Evolutionary conservation across 2,329 filamentous ascomycete genomes (phyloP), one percentile per base, ranked within the genome.

Genomic region (Diplodia corticola): DNA sequence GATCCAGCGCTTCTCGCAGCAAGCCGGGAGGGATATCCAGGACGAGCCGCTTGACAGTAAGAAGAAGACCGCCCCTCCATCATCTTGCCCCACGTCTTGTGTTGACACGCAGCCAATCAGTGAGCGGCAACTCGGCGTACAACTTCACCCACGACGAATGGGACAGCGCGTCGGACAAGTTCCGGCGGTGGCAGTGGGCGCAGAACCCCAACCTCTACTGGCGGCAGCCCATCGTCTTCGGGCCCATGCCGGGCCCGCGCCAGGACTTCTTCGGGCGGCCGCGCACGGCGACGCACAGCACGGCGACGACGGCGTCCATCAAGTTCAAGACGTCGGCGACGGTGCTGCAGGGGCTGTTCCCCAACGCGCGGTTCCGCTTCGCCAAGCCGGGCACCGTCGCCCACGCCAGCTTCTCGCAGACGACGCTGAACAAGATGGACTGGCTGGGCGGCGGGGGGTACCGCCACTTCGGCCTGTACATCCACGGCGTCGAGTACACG

Each of bases 371-470:
- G 17, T 77, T 78, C 51, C 71, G 71, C 20, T 81, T 81, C 69
- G 73, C 70, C 0, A 73, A 70, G 2, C 71, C 78, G 0, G 79
- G 76, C 6, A 81, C 79, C 0, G 67, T 76, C 3, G 77, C 72
- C 6, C 76, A 75, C 37, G 80, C 80, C 0, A 78, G 74, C 12
- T 76, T 82, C 63, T 71, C 73, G 0, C 72, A 75, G 22, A 79
- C 78, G 1, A 77, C 78, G 22, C 72, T 82, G 1, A 69, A 70
- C 44, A 82, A 83, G 0, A 83, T 89, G 79, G 79, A 83, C 33
- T 89, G 87, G 86, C 81, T 90, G 0, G 86, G 84, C 3, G 87
- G 87, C 2, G 75, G 77, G 0, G 86, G 87, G 0, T 89, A 89
- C 72, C 81, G 77, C 20, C 82, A 84, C 69, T 76, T 87, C 15